Base-by-base conservation (phyloP, 371 early-diverging fungal species). In the Apophysomyces sp. region DNA sequence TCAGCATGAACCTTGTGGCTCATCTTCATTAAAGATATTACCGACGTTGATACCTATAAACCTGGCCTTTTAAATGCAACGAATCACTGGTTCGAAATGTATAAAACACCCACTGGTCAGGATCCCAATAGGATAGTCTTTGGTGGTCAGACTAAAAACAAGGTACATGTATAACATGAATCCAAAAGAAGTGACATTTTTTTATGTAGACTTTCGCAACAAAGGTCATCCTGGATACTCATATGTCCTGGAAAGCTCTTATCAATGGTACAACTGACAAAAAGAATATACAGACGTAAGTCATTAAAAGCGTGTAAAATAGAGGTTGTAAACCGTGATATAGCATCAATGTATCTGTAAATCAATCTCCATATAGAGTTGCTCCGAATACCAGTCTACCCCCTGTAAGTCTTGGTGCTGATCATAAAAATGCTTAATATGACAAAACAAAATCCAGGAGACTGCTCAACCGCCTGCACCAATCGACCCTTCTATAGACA, bases 31-130 rank as follows among this genome's bases (percentile, higher is more conserved):
- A 30, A 12, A 78, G 90, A 94, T 73, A 88, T 95, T 59, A 87
- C 89, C 66, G 97, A 98, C 77, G 91, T 98, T 49, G 91, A 94
- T 69, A 86, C 81, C 51, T 78, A 88, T 69, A 84, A 89, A 66
- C 97, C 96, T 6, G 96, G 95, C 12, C 86, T 95, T 30, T 71
- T 97, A 28, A 80, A 89, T 40, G 88, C 86, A 41, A 93, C 94
- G 26, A 81, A 84, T 66, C 87, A 88, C 66, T 97, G 95, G 92
- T 94, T 97, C 83, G 84, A 85, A 62, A 84, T 88, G 63, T 97
- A 97, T 86, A 97, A 98, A 82, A 84, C 94, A 62, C 96, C 97
- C 28, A 90, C 90, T 74, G 95, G 95, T 54, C 92, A 94, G 76
- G 87, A 89, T 55, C 86, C 86, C 71, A 98, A 98, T 81, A 74